phyloP scores from a whole-genome alignment of 192 early-diverging fungal species.

The Mortierella antarctica region DNA sequence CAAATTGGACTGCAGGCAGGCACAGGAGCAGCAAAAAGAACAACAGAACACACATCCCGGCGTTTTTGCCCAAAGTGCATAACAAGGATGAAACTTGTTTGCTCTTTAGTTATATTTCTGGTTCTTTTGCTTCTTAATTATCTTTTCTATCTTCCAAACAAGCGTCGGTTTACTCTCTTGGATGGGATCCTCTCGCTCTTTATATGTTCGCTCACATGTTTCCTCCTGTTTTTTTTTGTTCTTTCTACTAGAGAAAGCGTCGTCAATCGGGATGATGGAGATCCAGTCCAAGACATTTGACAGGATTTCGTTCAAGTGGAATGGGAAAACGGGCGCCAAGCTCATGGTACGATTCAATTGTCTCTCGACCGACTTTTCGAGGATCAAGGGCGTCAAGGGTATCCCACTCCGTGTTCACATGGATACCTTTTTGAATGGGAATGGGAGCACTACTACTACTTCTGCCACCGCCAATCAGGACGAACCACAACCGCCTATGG shows the following conservation, averaged over 20 bases:
- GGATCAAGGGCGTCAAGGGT: constrained; percentile 86
- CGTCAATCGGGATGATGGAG: constrained; percentile 63
- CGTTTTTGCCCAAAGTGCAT: no score
- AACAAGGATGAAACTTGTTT: no score
- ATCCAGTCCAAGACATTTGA: constrained; percentile 74
- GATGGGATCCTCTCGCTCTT: no score
- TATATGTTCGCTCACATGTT: background rate
- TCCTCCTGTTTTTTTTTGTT: background rate
- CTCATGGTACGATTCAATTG: constrained; percentile 79
- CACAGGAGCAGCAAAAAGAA: background rate
- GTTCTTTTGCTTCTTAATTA: background rate
- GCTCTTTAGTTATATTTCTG: no score
- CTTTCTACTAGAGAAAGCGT: constrained; percentile 58
- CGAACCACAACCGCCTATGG: constrained; percentile 30
- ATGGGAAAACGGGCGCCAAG: constrained; percentile 71
- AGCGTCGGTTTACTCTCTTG: no score
- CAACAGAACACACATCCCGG: background rate
- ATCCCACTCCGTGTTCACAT: constrained; percentile 73
- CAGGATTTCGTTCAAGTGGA: constrained; percentile 78
- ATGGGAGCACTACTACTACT: background rate
- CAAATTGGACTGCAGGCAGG: background rate
- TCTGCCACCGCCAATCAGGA: background rate
- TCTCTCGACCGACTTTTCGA: constrained; percentile 82
- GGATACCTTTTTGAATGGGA: constrained; percentile 43
- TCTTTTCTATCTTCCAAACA: background rate